phyloP scores from a whole-genome alignment of 441 rosid species.

The Syzygium syzygioides region DNA sequence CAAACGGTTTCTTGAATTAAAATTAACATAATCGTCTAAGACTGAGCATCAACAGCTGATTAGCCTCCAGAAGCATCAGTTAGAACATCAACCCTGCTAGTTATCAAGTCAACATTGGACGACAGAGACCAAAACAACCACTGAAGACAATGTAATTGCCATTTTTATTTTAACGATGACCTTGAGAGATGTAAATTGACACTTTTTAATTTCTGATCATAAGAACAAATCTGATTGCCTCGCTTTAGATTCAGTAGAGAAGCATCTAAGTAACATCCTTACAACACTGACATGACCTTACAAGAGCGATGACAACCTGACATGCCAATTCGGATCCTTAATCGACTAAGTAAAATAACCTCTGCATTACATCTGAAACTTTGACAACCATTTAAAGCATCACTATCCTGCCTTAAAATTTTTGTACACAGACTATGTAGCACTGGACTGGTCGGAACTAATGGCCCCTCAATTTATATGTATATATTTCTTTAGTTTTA shows the following conservation, averaged over 20 bases:
- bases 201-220: neutral
- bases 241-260: neutral
- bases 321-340: neutral
- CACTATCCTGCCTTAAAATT: neutral
- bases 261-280: neutral
- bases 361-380: neutral
- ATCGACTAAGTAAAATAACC: neutral
- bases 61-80: neutral
- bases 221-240: neutral
- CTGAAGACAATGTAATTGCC: neutral
- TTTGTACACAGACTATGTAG: neutral
- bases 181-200: neutral
- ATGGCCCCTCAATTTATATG: neutral
- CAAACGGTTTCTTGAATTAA: neutral
- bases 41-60: neutral
- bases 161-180: neutral
- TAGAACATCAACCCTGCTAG: neutral
- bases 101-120: neutral
- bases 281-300: neutral
- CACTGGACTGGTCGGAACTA: neutral
- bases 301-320: neutral
- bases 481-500: neutral
- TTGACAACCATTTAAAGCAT: neutral
- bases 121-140: neutral
- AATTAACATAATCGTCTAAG: neutral